A percentile compares a stretch with the other conserved stretches of the same genome.
Evolutionary conservation across 2,329 filamentous ascomycete genomes (phyloP).

Genomic region (Hypoxylon sp.): DNA sequence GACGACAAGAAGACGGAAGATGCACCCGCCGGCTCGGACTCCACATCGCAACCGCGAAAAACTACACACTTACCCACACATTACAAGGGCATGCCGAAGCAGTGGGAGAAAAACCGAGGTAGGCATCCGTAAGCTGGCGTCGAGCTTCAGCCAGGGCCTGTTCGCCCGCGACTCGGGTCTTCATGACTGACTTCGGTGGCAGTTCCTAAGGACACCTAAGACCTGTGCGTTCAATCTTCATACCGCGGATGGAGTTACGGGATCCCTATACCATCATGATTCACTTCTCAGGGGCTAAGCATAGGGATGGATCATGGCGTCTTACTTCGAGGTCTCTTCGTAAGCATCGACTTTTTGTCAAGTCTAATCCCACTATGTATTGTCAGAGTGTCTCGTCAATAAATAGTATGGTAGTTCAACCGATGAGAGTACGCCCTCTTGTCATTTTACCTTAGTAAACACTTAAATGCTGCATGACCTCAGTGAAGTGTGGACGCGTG

Average conservation of each 20-base stretch:
- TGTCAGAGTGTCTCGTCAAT: not conserved
- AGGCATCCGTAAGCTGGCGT: conserved; percentile 8
- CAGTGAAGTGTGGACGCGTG: not conserved
- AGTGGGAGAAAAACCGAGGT: conserved; percentile 49
- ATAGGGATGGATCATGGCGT: not conserved
- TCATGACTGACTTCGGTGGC: conserved; percentile 23
- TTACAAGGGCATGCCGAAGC: conserved; percentile 46
- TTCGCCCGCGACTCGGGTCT: not conserved
- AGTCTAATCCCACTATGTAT: not conserved
- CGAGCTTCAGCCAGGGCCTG: not conserved
- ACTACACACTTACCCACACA: conserved; percentile 43
- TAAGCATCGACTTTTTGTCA: not conserved
- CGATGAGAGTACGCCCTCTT: not conserved
- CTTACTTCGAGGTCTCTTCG: not conserved
- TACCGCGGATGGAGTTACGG: not conserved
- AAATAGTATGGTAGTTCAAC: not conserved
- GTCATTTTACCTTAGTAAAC: not conserved
- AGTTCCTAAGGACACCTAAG: conserved; percentile 40
- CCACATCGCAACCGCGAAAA: conserved; percentile 26
- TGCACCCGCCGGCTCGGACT: conserved; percentile 18
- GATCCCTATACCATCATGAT: not conserved
- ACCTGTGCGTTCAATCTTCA: not conserved
- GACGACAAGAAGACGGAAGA: conserved; percentile 34
- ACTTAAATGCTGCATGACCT: not conserved
- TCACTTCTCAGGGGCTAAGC: not conserved